Conservation (phyloP, 441 rosid species). For the Biscutella laevigata region DNA sequence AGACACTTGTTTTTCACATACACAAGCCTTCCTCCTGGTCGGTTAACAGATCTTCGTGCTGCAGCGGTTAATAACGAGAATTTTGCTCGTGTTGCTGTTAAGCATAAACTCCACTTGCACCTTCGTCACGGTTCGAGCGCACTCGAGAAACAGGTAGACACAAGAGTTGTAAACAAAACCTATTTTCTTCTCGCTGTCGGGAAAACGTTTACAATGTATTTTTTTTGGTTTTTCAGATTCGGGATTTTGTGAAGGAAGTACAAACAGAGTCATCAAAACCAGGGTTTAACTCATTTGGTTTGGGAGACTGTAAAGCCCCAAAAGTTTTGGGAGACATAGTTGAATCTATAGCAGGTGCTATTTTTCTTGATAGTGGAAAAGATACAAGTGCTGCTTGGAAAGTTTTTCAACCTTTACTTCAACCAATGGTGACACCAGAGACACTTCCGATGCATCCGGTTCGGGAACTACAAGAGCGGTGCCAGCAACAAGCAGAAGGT, state of each 20-base stretch:
- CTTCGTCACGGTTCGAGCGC: constrained; percentile 97
- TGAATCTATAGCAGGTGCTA: constrained; percentile 96
- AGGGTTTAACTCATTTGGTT: constrained; percentile 88
- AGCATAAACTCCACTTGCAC: constrained; percentile 83
- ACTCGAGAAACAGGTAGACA: constrained; percentile 67
- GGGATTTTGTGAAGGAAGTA: constrained; percentile 92
- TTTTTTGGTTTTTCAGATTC: constrained; percentile 48
- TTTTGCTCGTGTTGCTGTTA: constrained; percentile 97
- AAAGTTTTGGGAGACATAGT: constrained; percentile 97
- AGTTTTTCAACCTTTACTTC: constrained; percentile 90
- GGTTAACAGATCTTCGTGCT: constrained; percentile 95
- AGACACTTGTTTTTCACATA: constrained; percentile 86
- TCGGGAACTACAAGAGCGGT: constrained; percentile 95
- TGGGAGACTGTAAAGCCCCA: constrained; percentile 99
- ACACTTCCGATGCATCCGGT: constrained; percentile 99
- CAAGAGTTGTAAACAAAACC: not conserved
- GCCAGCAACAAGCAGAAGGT: constrained; percentile 99
- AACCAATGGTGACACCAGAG: constrained; percentile 98
- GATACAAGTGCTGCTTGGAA: constrained; percentile 84
- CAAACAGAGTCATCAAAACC: constrained; percentile 74
- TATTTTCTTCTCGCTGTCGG: not conserved
- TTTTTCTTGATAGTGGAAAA: constrained; percentile 79
- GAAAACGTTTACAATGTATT: not conserved
- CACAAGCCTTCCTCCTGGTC: constrained; percentile 90
- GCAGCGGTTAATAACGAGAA: constrained; percentile 99